Conservation (phyloP, 192 early-diverging fungal genomes). For the Linnemannia schmuckeri region DNA sequence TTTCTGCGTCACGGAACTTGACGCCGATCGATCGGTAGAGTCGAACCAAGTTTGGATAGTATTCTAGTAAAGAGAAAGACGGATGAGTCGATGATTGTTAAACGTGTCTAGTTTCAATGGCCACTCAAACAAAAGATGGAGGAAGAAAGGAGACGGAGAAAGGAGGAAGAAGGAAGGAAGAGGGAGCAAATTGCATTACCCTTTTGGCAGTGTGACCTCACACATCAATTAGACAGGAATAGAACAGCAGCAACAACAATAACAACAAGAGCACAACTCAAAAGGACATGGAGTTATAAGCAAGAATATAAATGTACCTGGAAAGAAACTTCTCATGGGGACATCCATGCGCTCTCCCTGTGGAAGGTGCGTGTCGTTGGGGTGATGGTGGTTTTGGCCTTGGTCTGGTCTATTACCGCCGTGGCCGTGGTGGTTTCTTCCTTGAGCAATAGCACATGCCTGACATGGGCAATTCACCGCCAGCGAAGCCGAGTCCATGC, state of each 20-base stretch:
- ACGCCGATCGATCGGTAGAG: slow-evolving; percentile 42
- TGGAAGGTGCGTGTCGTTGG: background rate
- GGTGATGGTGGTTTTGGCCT: slow-evolving; percentile 3
- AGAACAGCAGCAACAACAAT: background rate
- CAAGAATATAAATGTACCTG: slow-evolving; percentile 18
- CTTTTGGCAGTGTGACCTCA: background rate
- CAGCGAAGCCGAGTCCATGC: slow-evolving; percentile 32
- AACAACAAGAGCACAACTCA: background rate
- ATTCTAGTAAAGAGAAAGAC: slow-evolving; percentile 16
- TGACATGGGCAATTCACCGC: slow-evolving; percentile 32
- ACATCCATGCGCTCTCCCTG: slow-evolving; percentile 23
- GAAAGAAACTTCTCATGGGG: slow-evolving; percentile 35
- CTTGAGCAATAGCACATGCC: slow-evolving; percentile 15
- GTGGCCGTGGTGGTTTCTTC: background rate
- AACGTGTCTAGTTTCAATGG: background rate
- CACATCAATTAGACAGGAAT: slow-evolving; percentile 9
- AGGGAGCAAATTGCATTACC: background rate
- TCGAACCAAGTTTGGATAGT: slow-evolving; percentile 36
- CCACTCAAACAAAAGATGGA: background rate
- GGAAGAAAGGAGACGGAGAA: background rate
- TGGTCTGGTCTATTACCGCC: background rate
- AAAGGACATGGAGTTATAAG: background rate
- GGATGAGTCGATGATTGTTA: background rate
- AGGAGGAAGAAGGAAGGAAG: background rate
- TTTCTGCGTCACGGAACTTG: slow-evolving; percentile 48